Conservation (phyloP, 2,329 filamentous ascomycete genomes). For the Colletotrichum siamense region DNA sequence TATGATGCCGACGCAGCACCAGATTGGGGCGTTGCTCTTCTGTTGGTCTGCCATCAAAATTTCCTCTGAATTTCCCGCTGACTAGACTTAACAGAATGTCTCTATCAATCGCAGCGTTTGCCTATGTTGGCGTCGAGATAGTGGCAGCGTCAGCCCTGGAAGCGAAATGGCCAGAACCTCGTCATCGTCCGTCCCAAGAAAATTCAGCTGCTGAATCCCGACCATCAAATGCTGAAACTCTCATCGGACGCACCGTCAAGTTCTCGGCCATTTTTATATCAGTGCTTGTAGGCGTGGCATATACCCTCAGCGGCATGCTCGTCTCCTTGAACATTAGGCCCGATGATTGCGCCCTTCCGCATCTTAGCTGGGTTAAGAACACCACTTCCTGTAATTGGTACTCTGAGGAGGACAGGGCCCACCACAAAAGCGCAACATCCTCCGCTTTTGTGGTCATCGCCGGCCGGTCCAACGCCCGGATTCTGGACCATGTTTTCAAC, state of each 20-base stretch:
- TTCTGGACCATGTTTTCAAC: conserved; percentile 33
- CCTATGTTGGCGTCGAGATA: conserved; percentile 38
- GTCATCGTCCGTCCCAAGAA: background rate
- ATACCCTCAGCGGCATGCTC: conserved; percentile 30
- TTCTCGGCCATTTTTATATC: conserved; percentile 30
- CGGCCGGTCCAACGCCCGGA: background rate
- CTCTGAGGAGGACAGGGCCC: background rate
- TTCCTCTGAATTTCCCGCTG: background rate
- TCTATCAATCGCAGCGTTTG: conserved; percentile 34
- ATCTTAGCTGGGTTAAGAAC: conserved; percentile 26
- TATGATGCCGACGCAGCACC: conserved; percentile 26
- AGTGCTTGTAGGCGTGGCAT: conserved; percentile 29
- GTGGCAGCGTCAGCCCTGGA: conserved; percentile 36
- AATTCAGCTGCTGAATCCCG: background rate
- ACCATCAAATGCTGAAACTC: background rate
- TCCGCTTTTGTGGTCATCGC: background rate
- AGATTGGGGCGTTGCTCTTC: conserved; percentile 28
- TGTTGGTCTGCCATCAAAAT: conserved; percentile 21
- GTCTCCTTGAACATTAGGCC: conserved; percentile 29
- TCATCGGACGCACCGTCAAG: conserved; percentile 29
- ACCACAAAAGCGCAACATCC: background rate
- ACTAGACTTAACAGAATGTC: conserved; percentile 26
- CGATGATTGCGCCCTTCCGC: conserved; percentile 27
- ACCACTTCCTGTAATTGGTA: background rate
- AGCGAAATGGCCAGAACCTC: conserved; percentile 28